Evolutionary conservation across 768 basidiomycete species (phyloP).

Genomic region (Leccinum subgranulosum): DNA sequence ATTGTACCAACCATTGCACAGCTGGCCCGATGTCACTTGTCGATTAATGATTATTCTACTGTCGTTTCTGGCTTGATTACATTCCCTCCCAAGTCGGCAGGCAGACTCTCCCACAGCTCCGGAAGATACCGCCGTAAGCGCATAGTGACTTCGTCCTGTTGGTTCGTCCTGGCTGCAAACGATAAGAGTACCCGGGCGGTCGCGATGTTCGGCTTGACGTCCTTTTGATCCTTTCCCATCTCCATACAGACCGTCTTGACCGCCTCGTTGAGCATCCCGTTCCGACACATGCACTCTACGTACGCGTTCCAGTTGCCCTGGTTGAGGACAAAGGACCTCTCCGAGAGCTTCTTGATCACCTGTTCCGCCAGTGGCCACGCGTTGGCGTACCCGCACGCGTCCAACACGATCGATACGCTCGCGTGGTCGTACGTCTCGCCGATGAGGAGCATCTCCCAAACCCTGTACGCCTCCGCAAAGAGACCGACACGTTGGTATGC

Average conservation of each 20-base stretch:
- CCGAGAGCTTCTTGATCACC: slow-evolving; percentile 51
- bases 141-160: slow-evolving; percentile 43
- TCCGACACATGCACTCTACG: slow-evolving; percentile 82
- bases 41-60: slow-evolving; percentile 11
- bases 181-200: slow-evolving; percentile 53
- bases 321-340: slow-evolving; percentile 52
- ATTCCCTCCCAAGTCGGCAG: slow-evolving; percentile 21
- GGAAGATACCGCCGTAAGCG: slow-evolving; percentile 44
- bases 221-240: slow-evolving; percentile 47
- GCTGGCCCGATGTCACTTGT: slow-evolving; percentile 15
- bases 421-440: slow-evolving; percentile 55
- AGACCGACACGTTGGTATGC: slow-evolving; percentile 79
- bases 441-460: slow-evolving; percentile 76
- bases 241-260: slow-evolving; percentile 57
- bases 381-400: slow-evolving; percentile 70
- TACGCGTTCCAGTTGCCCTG: slow-evolving; percentile 66
- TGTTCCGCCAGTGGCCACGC: slow-evolving; percentile 49
- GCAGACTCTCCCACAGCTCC: slow-evolving; percentile 31
- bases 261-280: slow-evolving; percentile 65
- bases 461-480: slow-evolving; percentile 65
- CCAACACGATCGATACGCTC: slow-evolving; percentile 80
- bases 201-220: slow-evolving; percentile 46
- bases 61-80: slow-evolving; percentile 16
- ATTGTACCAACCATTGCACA: slow-evolving; percentile 19
- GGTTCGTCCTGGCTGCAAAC: slow-evolving; percentile 44